Conservation (phyloP, 768 basidiomycete genomes). For the Amanita muscaria region DNA sequence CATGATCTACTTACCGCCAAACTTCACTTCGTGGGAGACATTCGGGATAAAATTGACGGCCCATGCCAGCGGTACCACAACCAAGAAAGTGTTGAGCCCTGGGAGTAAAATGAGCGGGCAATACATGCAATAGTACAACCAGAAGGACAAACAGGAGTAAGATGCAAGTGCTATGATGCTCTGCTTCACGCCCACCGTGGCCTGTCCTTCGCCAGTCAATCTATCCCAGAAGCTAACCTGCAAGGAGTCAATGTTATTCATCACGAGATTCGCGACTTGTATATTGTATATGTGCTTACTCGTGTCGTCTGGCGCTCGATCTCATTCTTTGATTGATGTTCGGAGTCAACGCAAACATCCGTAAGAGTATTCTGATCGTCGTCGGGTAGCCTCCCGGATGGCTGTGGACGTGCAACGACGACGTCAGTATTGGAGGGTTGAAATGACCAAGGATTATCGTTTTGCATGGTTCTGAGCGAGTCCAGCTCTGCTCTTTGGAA, state of each 20-base stretch:
- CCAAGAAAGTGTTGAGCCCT: constrained; percentile 34
- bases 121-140: constrained; percentile 4
- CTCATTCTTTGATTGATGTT: neutral
- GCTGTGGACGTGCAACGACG: neutral
- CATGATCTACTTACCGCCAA: neutral
- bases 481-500: neutral
- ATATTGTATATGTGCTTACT: neutral
- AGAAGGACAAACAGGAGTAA: constrained; percentile 25
- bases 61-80: constrained; percentile 36
- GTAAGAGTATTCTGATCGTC: neutral
- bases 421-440: neutral
- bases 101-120: neutral
- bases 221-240: constrained; percentile 16
- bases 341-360: neutral
- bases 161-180: constrained; percentile 26
- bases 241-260: too few species aligned
- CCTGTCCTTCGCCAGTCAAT: constrained; percentile 16
- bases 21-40: constrained; percentile 14
- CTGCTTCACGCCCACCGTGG: constrained; percentile 19
- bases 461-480: constrained; percentile 1
- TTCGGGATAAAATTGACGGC: constrained; percentile 22
- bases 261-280: too few species aligned
- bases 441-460: neutral
- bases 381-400: neutral
- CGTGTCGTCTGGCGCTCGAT: neutral